Evolutionary conservation across 306 rosid species (phyloP).

Genomic region (Glycine soja): DNA sequence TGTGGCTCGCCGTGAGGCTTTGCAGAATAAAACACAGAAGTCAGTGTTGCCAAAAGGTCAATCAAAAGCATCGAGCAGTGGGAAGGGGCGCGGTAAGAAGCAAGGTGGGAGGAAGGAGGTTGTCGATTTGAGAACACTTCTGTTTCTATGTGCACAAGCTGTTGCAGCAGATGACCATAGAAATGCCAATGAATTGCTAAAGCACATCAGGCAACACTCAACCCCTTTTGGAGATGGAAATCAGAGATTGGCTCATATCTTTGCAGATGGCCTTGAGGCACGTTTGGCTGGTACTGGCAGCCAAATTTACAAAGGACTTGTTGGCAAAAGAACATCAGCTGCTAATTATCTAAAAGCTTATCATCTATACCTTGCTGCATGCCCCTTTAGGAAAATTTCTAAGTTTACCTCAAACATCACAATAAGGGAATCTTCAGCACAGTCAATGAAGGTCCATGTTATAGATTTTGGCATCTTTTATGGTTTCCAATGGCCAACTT

Average conservation of each 20-base stretch:
- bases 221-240: conserved; percentile 13
- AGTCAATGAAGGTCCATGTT: conserved; percentile 9
- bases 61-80: conserved; percentile 2
- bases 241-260: conserved; percentile 5
- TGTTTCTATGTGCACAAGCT: conserved; percentile 11
- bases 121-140: conserved; percentile 7
- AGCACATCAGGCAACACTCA: conserved; percentile 17
- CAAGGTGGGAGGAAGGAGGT: conserved; percentile 3
- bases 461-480: conserved; percentile 18
- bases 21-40: not conserved
- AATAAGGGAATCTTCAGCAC: conserved; percentile 4
- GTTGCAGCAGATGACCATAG: conserved; percentile 13
- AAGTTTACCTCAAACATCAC: conserved; percentile 2
- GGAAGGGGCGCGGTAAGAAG: not conserved
- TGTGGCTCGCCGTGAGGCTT: conserved; percentile 1
- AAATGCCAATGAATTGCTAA: not conserved
- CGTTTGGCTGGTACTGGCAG: conserved; percentile 17
- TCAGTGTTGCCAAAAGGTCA: not conserved
- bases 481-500: conserved; percentile 22
- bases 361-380: conserved; percentile 14
- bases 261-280: conserved; percentile 2
- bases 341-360: conserved; percentile 11
- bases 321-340: conserved; percentile 1
- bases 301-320: conserved; percentile 18
- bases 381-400: conserved; percentile 17